Evolutionary conservation across 805 yeast species (phyloP), one percentile per base, ranked within the genome.

Genomic region (Scheffersomyces amazonensis): DNA sequence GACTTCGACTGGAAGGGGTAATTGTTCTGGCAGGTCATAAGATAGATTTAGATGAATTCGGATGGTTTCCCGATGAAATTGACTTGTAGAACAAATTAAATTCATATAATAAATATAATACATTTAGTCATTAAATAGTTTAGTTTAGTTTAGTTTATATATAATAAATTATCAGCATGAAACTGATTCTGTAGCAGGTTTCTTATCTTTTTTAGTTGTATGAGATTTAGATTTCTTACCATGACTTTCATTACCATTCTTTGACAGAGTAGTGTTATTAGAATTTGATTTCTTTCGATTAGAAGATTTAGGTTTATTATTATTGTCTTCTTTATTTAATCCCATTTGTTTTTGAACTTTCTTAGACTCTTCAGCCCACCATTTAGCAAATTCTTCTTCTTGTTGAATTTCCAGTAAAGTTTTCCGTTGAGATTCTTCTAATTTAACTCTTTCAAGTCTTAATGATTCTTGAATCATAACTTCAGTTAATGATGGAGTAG

Each of bases 351-450:
- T 54, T 53, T 83, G 91, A 6, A 83, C 83, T 36, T 74, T 68
- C n/a, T 69, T 68, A 38, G 87, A 73, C 52, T 89, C 96, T 46
- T 77, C 80, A 25, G 77, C 83, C 90, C 95, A 89, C 96, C 96
- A 89, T 42, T 66, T 73, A 20, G 82, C 89, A 65, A 89, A 89
- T 53, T 82, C 88, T 52, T 86, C 87, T 46, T 89, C 96, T 47
- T 81, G 82, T 53, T 81, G 83, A 32, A 84, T 75, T 41, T 89
- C 96, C 32, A 76, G 80, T 31, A 86, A 58, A 1, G 86, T 69
- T 38, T 69, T 69, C 10, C 58, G 46, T 20, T 59, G 58, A 1
- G 44, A 43, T 34, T 64, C 62, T 40, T 51, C 53, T 21, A 48
- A 49, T 35, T 58, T 60, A 1, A 48, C 45, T 15, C 53, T 60